Evolutionary conservation across 768 basidiomycete genomes (phyloP), one percentile per base, ranked within the genome.

Genomic region (Boletus barrowsii): DNA sequence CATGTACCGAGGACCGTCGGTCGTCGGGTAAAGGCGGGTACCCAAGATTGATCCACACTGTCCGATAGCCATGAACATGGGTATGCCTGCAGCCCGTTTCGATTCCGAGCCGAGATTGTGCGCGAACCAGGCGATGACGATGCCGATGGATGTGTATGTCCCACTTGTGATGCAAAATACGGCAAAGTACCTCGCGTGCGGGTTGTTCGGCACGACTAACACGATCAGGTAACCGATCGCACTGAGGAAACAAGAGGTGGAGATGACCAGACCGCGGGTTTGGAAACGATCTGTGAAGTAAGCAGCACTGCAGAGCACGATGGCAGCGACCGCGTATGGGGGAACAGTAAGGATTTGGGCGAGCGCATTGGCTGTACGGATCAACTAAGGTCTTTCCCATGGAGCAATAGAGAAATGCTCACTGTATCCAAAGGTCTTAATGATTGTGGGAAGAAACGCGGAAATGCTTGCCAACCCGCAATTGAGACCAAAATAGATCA

Each of bases 361-460:
- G 33, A 76, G 68, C 14, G 87, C 86, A 56, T 81, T 78, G 30
- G 80, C 88, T 88, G 20, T 53, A 8, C 29, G 13, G 15, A 30
- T 43, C 5, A 17, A 26, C 47, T 35, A 36, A 32, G 3, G 22
- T 37, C 33, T 6, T 5, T n/a, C 17, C 33, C 1, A 15, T 18
- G 4, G 1, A 15, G 15, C 3, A n/a, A 4, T 49, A 36, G n/a
- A 42, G 33, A 39, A 39, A 39, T 26, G 73, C 87, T 44, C 52
- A 89, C 88, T 80, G 59, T 79, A 84, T 33, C 87, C 87, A 52
- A 91, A 83, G 0, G 85, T 88, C 41, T 75, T 76, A 42, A 93
- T 82, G 62, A 93, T 89, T 3, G 89, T 92, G 3, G 91, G 91
- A 50, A 93, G 72, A 73, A 93, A 93, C 0, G 89, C 88, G 22